Conservation (phyloP, 1,284 basidiomycete genomes). For the Boletellus deceptivus region DNA sequence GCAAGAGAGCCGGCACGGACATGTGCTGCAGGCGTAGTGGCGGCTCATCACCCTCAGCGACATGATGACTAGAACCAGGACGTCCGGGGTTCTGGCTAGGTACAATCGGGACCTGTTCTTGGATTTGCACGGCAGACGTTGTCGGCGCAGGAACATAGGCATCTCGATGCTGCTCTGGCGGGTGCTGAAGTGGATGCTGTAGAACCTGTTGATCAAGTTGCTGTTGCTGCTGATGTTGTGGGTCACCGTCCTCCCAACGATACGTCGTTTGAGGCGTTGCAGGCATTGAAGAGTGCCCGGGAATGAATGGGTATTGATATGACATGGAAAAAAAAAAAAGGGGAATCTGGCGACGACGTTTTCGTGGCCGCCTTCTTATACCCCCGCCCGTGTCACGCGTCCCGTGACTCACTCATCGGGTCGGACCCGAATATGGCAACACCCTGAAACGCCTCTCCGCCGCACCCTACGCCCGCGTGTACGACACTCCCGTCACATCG, state of each 20-base stretch:
- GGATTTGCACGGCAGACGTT: slow-evolving; percentile 17
- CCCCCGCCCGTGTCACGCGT: neutral
- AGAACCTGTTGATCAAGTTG: slow-evolving; percentile 32
- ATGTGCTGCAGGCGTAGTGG: slow-evolving; percentile 26
- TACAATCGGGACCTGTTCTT: slow-evolving; percentile 29
- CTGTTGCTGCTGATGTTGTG: slow-evolving; percentile 15
- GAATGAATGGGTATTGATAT: slow-evolving; percentile 38
- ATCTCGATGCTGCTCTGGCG: slow-evolving; percentile 23
- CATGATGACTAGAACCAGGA: slow-evolving; percentile 15
- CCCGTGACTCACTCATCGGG: slow-evolving; percentile 22
- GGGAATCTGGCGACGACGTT: slow-evolving; percentile 11
- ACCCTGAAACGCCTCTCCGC: slow-evolving; percentile 10
- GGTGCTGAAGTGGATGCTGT: slow-evolving; percentile 30
- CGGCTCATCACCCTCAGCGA: slow-evolving; percentile 27
- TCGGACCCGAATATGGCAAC: slow-evolving; percentile 20
- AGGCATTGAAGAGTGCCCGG: slow-evolving; percentile 35
- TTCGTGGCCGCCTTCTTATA: slow-evolving; percentile 27
- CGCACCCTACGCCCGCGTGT: neutral
- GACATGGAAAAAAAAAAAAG: slow-evolving; percentile 36
- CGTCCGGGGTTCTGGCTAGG: slow-evolving; percentile 27
- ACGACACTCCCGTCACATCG: neutral
- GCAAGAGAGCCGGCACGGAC: slow-evolving; percentile 19
- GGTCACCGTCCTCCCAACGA: slow-evolving; percentile 32
- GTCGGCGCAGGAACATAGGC: slow-evolving; percentile 17
- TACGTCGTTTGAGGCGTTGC: slow-evolving; percentile 32